phyloP scores from a whole-genome alignment of 208 protist genomes.

The Leishmania lainsoni region DNA sequence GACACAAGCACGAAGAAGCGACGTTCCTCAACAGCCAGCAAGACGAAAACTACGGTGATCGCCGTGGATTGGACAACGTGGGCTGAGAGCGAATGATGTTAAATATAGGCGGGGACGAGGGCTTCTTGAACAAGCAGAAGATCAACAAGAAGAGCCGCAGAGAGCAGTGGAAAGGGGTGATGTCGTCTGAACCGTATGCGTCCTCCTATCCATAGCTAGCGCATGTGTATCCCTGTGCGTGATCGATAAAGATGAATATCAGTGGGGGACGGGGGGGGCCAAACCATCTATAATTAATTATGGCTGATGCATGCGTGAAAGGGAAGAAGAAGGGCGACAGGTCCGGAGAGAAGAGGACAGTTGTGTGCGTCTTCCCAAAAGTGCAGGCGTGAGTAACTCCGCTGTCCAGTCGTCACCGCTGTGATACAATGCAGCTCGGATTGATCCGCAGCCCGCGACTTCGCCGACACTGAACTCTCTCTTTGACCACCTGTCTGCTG shows the following conservation, averaged over 20 bases:
- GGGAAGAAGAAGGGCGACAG: background rate
- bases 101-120: too few relatives aligned
- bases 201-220: background rate
- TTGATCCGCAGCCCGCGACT: background rate
- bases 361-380: background rate
- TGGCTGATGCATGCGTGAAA: background rate
- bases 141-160: too few relatives aligned
- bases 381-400: too few relatives aligned
- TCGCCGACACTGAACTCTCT: background rate
- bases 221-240: background rate
- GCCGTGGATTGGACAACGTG: too few relatives aligned
- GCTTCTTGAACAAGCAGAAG: too few relatives aligned
- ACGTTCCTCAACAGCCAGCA: too few relatives aligned
- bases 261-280: background rate
- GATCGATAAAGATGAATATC: background rate
- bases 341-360: background rate
- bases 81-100: too few relatives aligned
- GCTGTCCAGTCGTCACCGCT: too few relatives aligned
- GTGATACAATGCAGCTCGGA: background rate
- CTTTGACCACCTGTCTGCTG: background rate
- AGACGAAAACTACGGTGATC: too few relatives aligned
- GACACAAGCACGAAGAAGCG: too few relatives aligned
- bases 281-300: background rate
- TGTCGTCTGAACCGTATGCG: background rate
- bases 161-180: background rate